These are phyloP conservation scores for Cladobotryum protrusum DNA, from an alignment of 2,329 filamentous ascomycete genomes.

Conservation along the genomic window DNA sequence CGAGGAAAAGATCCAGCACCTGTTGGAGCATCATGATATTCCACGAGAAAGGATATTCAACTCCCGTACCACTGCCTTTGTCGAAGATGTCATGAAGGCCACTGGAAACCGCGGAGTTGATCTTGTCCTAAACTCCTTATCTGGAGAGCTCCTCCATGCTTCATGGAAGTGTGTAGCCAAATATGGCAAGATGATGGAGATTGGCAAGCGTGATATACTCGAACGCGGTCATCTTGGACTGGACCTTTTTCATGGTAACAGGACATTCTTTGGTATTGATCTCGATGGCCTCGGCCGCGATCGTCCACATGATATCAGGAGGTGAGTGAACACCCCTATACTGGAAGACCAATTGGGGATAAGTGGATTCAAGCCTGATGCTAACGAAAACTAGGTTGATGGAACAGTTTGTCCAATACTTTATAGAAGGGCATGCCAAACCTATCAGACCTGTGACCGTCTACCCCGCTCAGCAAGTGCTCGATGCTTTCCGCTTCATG, in stretches of 20 bases:
- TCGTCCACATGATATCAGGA: background rate
- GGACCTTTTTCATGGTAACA: constrained; percentile 34
- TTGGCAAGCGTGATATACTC: constrained; percentile 38
- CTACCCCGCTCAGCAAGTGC: constrained; percentile 9
- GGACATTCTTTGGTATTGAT: constrained; percentile 30
- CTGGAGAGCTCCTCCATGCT: constrained; percentile 34
- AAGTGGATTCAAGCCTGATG: background rate
- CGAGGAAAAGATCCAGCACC: constrained; percentile 27
- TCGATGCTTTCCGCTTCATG: constrained; percentile 14
- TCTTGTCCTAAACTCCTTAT: constrained; percentile 34
- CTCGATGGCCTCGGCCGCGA: background rate
- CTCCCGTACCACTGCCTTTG: constrained; percentile 28
- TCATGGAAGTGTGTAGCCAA: constrained; percentile 39
- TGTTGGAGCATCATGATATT: constrained; percentile 26
- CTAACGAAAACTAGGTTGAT: too few relatives aligned
- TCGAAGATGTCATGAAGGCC: constrained; percentile 17
- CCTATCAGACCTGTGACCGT: constrained; percentile 13
- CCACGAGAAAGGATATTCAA: constrained; percentile 28
- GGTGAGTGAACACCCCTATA: too few relatives aligned
- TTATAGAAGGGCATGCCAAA: constrained; percentile 3
- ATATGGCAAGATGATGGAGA: constrained; percentile 39
- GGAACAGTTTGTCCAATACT: too few relatives aligned
- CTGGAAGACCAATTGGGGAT: background rate
- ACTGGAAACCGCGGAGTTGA: constrained; percentile 29
- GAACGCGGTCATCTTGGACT: constrained; percentile 37